A percentile compares a stretch with the other conserved stretches of the same genome.
phyloP scores from a whole-genome alignment of 176 grass and related monocot species.

The Metroxylon sagu region DNA sequence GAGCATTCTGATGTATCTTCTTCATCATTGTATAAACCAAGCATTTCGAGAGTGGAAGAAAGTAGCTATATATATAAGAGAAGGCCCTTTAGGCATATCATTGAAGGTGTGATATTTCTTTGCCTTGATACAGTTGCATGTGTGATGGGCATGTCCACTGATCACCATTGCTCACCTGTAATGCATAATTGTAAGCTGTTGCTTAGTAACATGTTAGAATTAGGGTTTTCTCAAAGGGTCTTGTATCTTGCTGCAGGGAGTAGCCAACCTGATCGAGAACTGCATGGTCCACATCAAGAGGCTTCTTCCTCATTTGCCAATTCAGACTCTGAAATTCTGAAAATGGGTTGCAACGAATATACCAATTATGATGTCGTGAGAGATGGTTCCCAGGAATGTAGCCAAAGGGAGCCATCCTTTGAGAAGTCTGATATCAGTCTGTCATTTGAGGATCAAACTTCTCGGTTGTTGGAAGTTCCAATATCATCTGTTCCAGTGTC shows the following conservation, averaged over 20 bases:
- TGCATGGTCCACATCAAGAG: slow-evolving; percentile 3
- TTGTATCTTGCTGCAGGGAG: slow-evolving; percentile 24
- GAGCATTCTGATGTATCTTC: not conserved
- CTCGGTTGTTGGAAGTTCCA: slow-evolving; percentile 18
- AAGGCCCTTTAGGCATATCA: slow-evolving; percentile 6
- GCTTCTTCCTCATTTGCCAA: slow-evolving; percentile 32
- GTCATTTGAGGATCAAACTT: slow-evolving; percentile 34
- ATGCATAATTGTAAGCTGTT: too few species aligned
- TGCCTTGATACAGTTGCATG: not conserved
- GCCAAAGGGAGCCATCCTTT: slow-evolving; percentile 17
- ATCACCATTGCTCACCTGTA: too few species aligned
- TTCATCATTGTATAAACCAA: slow-evolving; percentile 1
- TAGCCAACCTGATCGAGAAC: slow-evolving; percentile 22
- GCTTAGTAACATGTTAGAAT: too few species aligned
- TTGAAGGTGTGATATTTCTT: slow-evolving; percentile 15
- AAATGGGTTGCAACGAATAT: slow-evolving; percentile 17
- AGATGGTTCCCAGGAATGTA: slow-evolving; percentile 4
- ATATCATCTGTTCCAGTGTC: slow-evolving; percentile 42
- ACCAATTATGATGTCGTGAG: slow-evolving; percentile 23
- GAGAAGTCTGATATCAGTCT: slow-evolving; percentile 25
- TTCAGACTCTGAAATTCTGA: slow-evolving; percentile 31
- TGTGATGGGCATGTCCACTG: too few species aligned
- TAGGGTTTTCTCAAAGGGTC: too few species aligned
- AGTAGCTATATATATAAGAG: slow-evolving; percentile 15
- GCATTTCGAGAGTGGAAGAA: not conserved